Evolutionary conservation across 441 rosid species (phyloP).

Genomic region (Pelargonium cotyledonis): DNA sequence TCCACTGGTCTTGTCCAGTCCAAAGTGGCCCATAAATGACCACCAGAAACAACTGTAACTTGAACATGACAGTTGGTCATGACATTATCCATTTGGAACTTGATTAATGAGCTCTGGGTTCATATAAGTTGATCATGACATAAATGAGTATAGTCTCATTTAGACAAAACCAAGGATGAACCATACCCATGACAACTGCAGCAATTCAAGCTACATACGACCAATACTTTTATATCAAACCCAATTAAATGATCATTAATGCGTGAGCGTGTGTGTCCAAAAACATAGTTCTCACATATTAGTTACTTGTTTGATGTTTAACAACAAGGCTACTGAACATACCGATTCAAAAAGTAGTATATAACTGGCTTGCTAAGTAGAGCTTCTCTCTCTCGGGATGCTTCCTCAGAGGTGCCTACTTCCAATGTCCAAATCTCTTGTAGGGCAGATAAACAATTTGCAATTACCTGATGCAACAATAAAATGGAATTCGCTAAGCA

Average conservation of each 20-base stretch:
- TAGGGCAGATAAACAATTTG: slow-evolving; percentile 73
- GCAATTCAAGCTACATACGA: background rate
- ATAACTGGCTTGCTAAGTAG: slow-evolving; percentile 69
- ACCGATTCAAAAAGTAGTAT: slow-evolving; percentile 73
- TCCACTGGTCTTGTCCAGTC: slow-evolving; percentile 7
- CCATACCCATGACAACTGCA: background rate
- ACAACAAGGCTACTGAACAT: slow-evolving; percentile 19
- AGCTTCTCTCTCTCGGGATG: slow-evolving; percentile 72
- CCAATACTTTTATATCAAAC: background rate
- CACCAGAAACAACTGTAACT: background rate
- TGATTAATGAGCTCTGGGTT: too few species aligned
- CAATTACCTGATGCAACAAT: slow-evolving; percentile 56
- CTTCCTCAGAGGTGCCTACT: slow-evolving; percentile 79
- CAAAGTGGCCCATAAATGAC: background rate
- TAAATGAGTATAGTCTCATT: too few species aligned
- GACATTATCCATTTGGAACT: too few species aligned
- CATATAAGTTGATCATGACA: too few species aligned
- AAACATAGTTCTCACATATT: background rate
- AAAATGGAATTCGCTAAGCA: background rate
- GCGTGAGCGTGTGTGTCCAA: background rate
- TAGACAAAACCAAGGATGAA: too few species aligned
- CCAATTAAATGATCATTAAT: background rate
- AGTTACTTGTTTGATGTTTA: slow-evolving; percentile 1
- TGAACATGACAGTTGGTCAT: background rate
- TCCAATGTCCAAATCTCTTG: slow-evolving; percentile 95